Conservation (phyloP, 176 grass and related monocot species). For the Themeda triandra region DNA sequence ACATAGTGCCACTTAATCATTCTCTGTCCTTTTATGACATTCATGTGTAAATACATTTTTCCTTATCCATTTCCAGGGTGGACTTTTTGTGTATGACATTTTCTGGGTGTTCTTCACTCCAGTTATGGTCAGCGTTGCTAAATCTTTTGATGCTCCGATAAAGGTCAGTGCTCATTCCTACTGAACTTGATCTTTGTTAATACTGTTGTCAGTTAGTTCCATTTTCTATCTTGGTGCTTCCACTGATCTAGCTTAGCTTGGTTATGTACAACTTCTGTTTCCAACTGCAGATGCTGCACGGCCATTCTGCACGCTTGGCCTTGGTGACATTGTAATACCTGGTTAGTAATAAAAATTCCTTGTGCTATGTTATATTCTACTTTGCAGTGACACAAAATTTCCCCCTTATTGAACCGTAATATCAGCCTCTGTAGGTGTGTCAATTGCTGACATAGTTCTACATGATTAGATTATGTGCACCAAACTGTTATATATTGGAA, state of each 20-base stretch:
- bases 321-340: conserved; percentile 96
- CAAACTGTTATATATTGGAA: neutral
- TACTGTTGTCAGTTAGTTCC: neutral
- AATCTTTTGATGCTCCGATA: conserved; percentile 75
- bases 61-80: too few species aligned
- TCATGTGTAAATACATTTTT: too few species aligned
- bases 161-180: conserved; percentile 43
- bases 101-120: conserved; percentile 99
- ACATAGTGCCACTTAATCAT: neutral
- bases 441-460: neutral
- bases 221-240: neutral
- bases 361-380: neutral
- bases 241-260: conserved; percentile 2
- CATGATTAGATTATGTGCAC: neutral
- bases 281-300: conserved; percentile 68
- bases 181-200: neutral
- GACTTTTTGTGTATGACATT: conserved; percentile 83
- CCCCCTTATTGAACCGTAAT: neutral
- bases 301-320: conserved; percentile 52
- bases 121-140: conserved; percentile 94
- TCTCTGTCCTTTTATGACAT: neutral
- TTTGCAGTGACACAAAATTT: neutral
- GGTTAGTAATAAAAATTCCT: conserved; percentile 34
- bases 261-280: conserved; percentile 59
- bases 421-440: neutral